phyloP scores from a whole-genome alignment of 2,329 filamentous ascomycete genomes.

The Penicillium olsonii region DNA sequence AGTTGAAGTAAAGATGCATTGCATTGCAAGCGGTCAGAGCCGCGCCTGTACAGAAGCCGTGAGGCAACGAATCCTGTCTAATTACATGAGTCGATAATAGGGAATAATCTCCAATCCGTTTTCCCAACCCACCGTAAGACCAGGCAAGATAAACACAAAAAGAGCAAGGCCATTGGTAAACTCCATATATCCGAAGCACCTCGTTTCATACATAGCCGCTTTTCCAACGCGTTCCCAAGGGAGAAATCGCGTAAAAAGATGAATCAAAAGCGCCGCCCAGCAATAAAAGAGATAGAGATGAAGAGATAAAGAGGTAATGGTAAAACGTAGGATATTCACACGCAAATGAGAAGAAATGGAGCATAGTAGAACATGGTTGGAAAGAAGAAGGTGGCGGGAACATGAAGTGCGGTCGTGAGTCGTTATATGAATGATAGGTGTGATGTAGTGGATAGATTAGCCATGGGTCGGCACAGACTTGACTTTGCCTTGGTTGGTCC shows the following conservation, averaged over 20 bases:
- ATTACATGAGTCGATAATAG: slow-evolving; percentile 6
- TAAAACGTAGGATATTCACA: slow-evolving; percentile 24
- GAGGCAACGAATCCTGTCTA: slow-evolving; percentile 16
- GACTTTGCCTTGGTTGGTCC: slow-evolving; percentile 49
- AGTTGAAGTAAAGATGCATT: slow-evolving; percentile 11
- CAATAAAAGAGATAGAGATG: slow-evolving; percentile 6
- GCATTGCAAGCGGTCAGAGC: slow-evolving; percentile 19
- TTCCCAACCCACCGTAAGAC: slow-evolving; percentile 4
- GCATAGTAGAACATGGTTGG: slow-evolving; percentile 12
- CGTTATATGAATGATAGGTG: slow-evolving; percentile 10
- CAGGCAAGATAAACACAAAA: slow-evolving; percentile 13
- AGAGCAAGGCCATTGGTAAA: slow-evolving; percentile 12
- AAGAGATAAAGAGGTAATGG: background rate
- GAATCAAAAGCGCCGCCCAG: slow-evolving; percentile 18
- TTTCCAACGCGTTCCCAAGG: slow-evolving; percentile 21
- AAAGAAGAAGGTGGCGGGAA: slow-evolving; percentile 11
- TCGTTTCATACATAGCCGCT: slow-evolving; percentile 19
- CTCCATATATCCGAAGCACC: slow-evolving; percentile 21
- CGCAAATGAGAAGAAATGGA: slow-evolving; percentile 7
- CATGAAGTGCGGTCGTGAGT: slow-evolving; percentile 24
- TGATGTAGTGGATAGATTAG: slow-evolving; percentile 19
- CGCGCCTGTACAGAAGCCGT: slow-evolving; percentile 23
- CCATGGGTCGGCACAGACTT: slow-evolving; percentile 41
- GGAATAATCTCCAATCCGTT: slow-evolving; percentile 11
- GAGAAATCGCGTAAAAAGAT: slow-evolving; percentile 13